Evolutionary conservation across 2,329 filamentous ascomycete species (phyloP), one percentile per base, ranked within the genome.

Genomic region (Cladophialophora exuberans): DNA sequence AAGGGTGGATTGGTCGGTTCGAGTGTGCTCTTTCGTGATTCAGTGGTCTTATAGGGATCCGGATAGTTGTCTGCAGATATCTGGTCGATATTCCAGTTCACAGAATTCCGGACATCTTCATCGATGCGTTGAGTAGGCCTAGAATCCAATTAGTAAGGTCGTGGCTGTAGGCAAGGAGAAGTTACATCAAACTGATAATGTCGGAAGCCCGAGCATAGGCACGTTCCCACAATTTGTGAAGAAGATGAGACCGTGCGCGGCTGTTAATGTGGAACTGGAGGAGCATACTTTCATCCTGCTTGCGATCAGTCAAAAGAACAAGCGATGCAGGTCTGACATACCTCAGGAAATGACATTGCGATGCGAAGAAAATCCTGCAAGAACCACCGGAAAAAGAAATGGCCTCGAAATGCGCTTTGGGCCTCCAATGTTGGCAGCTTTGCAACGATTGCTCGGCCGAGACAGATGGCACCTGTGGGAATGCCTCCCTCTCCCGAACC

Each of bases 201-300:
- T 92, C 89, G 56, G 89, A 84, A 10, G 93, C 89, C 61, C 89
- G 82, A 65, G 88, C 86, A 67, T 92, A 88, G 45, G 89, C 88
- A 59, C 87, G 85, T 69, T 88, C 84, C 52, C 88, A 90, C 53
- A 97, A 87, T 68, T 93, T 88, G 59, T 81, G 80, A 54, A 85
- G 74, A 44, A 86, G 80, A 61, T 79, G 92, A 66, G 96, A 89
- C 38, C 94, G 84, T 36, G 90, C 91, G 72, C 93, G 90, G 64
- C 95, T 90, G 45, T 89, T 92, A 65, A 97, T 90, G 73, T 96
- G 90, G 70, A 96, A 93, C 65, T 96, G 90, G 53, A 90, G 83
- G 77, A 97, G 86, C 59, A 85, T 76, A 44, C 80, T 80, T 56
- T 82, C 77, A 15, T 77, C 78, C 82, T 85, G 63, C 33, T 5